phyloP scores from a whole-genome alignment of 176 grass and related monocot genomes.

The Bonia amplexicaulis region DNA sequence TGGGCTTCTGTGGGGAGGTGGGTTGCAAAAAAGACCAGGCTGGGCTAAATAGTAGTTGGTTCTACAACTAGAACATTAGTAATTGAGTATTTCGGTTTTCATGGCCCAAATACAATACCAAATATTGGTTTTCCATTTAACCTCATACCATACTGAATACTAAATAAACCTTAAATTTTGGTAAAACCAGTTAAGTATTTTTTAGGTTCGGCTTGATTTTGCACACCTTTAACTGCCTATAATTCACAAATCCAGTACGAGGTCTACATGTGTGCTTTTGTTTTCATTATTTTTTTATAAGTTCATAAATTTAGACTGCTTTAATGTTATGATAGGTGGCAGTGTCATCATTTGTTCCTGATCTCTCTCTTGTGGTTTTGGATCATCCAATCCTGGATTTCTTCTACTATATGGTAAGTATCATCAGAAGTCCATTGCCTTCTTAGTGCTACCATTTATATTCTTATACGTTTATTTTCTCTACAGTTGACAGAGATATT shows the following conservation, averaged over 20 bases:
- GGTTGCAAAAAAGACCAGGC: not conserved
- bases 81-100: not conserved
- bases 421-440: constrained; percentile 13
- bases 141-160: not conserved
- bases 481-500: constrained; percentile 77
- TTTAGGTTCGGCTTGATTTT: not conserved
- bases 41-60: not conserved
- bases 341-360: constrained; percentile 69
- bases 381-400: constrained; percentile 88
- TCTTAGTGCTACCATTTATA: not conserved
- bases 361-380: constrained; percentile 69
- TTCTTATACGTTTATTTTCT: constrained; percentile 31
- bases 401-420: constrained; percentile 80
- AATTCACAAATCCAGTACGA: not conserved
- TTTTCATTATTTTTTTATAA: not conserved
- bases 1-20: not conserved
- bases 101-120: not conserved
- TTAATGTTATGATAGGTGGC: constrained; percentile 40
- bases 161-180: not conserved
- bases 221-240: not conserved
- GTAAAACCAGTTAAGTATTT: not conserved
- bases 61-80: not conserved
- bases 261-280: not conserved
- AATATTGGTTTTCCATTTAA: not conserved
- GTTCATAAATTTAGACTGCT: constrained; percentile 1